Base-by-base conservation (phyloP, 192 early-diverging fungal species). In the Gryganskiella cystojenkinii region DNA sequence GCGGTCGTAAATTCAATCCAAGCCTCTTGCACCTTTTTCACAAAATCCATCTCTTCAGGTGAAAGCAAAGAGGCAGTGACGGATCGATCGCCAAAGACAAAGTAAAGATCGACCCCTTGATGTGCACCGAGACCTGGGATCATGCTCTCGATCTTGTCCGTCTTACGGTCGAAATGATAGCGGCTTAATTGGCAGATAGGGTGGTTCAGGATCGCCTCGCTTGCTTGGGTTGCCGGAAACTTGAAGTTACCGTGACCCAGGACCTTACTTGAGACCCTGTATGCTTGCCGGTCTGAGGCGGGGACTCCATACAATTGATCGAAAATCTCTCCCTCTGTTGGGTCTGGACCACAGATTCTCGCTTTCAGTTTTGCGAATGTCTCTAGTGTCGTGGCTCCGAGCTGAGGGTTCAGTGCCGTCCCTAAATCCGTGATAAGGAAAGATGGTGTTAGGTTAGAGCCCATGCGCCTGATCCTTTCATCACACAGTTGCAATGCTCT, bases 321-420 rank as follows among this genome's bases (percentile, higher is more conserved):
- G 64, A 78, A 78, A 24, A 56, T 66, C 45, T 68, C 62, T 50
- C 68, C 74, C 43, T 63, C 65, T 6, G 74, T 61, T 20, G 74
- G 74, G 20, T 40, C 7, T 9, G 5, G 7, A 13, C 37, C 37
- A 40, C 37, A 40, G 13, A 40, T 40, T 13, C 37, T 40, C 13
- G 37, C 37, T 40, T 40, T 40, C 37, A 40, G 37, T 40, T 9
- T 13, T 9, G 37, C 37, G 13, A 40, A 40, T 9, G 37, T 40
- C 7, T 40, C 37, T 40, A 40, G 13, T 13, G 45, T 51, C 34
- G 28, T 57, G 5, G 66, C 65, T 24, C 74, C 74, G n/a, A 78
- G 28, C 13, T 40, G 37, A 40, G 37, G 37, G 13, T 40, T 40
- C 37, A 40, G 37, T 5, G 37, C 37, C 0, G 56, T 61, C 19